These are phyloP conservation scores for Sporothrix humicola DNA, from an alignment of 2,329 filamentous ascomycete genomes.

Conservation along the genomic window DNA sequence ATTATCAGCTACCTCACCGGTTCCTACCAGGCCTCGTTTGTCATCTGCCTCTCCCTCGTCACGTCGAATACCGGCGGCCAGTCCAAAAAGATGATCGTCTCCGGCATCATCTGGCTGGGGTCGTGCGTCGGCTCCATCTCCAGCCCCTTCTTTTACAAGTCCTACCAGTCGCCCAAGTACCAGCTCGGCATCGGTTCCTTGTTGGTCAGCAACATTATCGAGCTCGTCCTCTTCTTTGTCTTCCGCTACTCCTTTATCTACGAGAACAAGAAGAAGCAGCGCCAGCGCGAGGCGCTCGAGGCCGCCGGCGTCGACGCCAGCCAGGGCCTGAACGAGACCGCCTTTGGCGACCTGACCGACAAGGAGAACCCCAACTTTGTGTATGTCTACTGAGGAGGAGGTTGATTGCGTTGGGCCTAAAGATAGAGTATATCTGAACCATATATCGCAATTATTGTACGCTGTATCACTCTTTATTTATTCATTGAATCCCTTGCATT, in stretches of 20 bases:
- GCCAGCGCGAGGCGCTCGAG: background rate
- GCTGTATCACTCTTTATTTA: too few species aligned
- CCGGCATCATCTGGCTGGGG: background rate
- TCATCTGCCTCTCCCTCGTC: background rate
- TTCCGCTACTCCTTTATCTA: background rate
- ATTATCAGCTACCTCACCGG: background rate
- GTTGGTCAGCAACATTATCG: background rate
- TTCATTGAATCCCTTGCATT: too few species aligned
- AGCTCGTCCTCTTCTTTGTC: background rate
- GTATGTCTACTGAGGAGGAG: background rate
- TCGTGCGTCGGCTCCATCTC: conserved; percentile 1
- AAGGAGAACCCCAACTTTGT: conserved; percentile 10
- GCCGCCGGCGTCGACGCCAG: background rate
- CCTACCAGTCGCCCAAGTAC: background rate
- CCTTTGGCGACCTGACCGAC: conserved; percentile 11
- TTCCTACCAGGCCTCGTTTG: conserved; percentile 1
- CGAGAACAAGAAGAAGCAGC: conserved; percentile 1
- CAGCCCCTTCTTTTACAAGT: conserved; percentile 12
- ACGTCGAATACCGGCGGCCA: conserved; percentile 3
- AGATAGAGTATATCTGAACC: too few species aligned
- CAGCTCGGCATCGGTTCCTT: background rate
- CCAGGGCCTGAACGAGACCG: background rate
- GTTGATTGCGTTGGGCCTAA: too few species aligned
- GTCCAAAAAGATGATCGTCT: background rate
- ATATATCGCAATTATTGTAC: too few species aligned